These are phyloP conservation scores for Cytospora mali DNA, from an alignment of 2,329 filamentous ascomycete species.

Conservation along the genomic window DNA sequence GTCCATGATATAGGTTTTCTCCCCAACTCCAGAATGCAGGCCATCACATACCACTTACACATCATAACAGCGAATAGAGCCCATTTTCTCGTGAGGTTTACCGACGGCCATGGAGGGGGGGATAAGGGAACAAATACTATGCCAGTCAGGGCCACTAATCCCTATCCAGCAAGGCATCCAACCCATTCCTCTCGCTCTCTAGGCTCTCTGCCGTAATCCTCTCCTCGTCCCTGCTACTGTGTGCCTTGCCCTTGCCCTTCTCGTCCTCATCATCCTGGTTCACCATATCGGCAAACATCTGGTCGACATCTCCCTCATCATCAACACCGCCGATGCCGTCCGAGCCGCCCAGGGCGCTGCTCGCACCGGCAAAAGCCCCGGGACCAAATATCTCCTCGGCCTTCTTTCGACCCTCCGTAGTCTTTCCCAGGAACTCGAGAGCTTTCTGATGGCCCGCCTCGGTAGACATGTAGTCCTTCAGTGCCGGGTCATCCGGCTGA, in stretches of 20 bases:
- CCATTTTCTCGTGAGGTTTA: background rate
- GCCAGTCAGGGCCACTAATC: slow-evolving; percentile 35
- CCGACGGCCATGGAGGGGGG: background rate
- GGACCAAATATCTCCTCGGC: slow-evolving; percentile 56
- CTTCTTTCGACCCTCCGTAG: slow-evolving; percentile 51
- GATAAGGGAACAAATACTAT: no score
- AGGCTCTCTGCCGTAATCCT: slow-evolving; percentile 45
- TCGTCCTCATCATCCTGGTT: slow-evolving; percentile 56
- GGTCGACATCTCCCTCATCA: slow-evolving; percentile 53
- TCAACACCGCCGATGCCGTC: slow-evolving; percentile 37
- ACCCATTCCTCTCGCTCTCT: slow-evolving; percentile 50
- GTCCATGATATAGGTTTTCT: background rate
- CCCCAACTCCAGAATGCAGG: slow-evolving; percentile 18
- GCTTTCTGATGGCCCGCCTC: slow-evolving; percentile 53
- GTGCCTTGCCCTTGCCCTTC: slow-evolving; percentile 36
- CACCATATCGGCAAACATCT: slow-evolving; percentile 60
- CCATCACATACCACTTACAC: background rate
- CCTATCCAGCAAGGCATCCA: slow-evolving; percentile 49
- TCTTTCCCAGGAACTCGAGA: slow-evolving; percentile 55
- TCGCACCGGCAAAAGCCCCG: slow-evolving; percentile 46
- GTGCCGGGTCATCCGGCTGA: slow-evolving; percentile 44
- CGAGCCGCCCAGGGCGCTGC: slow-evolving; percentile 4
- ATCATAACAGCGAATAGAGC: slow-evolving; percentile 3
- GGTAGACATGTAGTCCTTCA: slow-evolving; percentile 45
- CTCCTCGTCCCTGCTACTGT: slow-evolving; percentile 17